A percentile compares a stretch with the other conserved stretches of the same genome.
Evolutionary conservation across 257 asterid genomes (phyloP).

Genomic region (Petunia secreta): DNA sequence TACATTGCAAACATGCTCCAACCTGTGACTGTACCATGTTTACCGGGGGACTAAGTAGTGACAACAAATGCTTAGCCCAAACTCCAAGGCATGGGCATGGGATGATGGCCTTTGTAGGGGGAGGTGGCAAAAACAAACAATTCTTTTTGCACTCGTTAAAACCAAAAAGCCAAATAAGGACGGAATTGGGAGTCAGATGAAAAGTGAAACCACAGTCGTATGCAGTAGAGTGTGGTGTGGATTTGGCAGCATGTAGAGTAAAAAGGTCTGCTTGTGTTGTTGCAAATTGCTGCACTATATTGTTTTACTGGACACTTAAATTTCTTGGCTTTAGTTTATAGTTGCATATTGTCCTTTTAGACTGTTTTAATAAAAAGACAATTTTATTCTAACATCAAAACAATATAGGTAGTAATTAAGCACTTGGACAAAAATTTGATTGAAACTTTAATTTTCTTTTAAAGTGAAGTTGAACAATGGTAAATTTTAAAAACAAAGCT

Average conservation of each 20-base stretch:
- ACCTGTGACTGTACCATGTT: background rate
- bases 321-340: background rate
- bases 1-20: background rate
- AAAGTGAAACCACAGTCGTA: constrained; percentile 21
- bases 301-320: background rate
- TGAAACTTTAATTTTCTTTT: background rate
- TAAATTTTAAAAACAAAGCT: too few relatives aligned
- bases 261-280: background rate
- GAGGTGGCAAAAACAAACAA: background rate
- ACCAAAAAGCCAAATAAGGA: background rate
- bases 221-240: background rate
- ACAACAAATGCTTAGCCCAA: constrained; percentile 21
- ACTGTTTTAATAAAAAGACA: too few relatives aligned
- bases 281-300: background rate
- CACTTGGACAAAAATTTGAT: background rate
- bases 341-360: too few relatives aligned
- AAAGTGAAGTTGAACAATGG: too few relatives aligned
- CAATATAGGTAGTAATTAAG: too few relatives aligned
- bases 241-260: constrained; percentile 21
- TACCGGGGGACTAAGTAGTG: background rate
- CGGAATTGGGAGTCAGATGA: constrained; percentile 20
- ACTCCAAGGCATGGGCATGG: background rate
- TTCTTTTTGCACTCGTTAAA: constrained; percentile 12
- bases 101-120: background rate
- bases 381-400: too few relatives aligned